Percentiles rank a stretch among this genome's conserved stretches.
phyloP scores from a whole-genome alignment of 31 red algal genomes.

The Porphyra umbilicalis region DNA sequence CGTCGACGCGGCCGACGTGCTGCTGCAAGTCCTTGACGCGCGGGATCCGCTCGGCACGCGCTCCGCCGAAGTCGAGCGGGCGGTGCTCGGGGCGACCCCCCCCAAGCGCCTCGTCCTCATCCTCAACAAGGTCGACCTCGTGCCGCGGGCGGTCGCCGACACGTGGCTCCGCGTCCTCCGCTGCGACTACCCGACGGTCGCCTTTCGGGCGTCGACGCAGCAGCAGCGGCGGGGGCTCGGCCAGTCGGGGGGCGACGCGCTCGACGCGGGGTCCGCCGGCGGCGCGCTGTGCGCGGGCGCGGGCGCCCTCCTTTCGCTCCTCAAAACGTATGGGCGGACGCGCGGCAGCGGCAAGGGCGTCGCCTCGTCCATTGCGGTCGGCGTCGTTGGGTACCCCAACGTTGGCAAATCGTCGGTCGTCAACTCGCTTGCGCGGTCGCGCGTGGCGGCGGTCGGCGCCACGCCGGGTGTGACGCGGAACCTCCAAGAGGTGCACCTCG shows the following conservation, averaged over 20 bases:
- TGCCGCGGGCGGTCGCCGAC: constrained; percentile 69
- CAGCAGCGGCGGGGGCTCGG: constrained; percentile 44
- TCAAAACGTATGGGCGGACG: constrained; percentile 77
- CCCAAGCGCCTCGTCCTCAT: constrained; percentile 92
- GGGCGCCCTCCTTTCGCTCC: constrained; percentile 40
- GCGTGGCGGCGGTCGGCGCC: constrained; percentile 76
- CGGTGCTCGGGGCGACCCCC: constrained; percentile 48
- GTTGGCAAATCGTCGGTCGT: constrained; percentile 94
- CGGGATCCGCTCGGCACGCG: constrained; percentile 89
- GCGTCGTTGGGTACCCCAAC: constrained; percentile 95
- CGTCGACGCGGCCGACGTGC: constrained; percentile 75
- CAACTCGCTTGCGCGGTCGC: constrained; percentile 73
- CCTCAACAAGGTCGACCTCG: constrained; percentile 97
- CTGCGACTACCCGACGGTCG: constrained; percentile 81
- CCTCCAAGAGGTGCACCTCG: constrained; percentile 90
- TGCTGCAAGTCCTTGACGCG: constrained; percentile 93
- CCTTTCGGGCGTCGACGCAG: constrained; percentile 67
- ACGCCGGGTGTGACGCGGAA: constrained; percentile 79
- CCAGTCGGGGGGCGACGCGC: constrained; percentile 49
- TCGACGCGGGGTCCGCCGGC: not conserved
- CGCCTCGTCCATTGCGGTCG: constrained; percentile 71
- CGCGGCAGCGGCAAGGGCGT: constrained; percentile 13
- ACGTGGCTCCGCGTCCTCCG: constrained; percentile 82
- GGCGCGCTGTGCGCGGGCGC: constrained; percentile 38
- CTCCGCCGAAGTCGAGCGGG: constrained; percentile 63